Evolutionary conservation across 495 filamentous ascomycete genomes (phyloP).

Genomic region (Hyphodiscus hymeniophilus): DNA sequence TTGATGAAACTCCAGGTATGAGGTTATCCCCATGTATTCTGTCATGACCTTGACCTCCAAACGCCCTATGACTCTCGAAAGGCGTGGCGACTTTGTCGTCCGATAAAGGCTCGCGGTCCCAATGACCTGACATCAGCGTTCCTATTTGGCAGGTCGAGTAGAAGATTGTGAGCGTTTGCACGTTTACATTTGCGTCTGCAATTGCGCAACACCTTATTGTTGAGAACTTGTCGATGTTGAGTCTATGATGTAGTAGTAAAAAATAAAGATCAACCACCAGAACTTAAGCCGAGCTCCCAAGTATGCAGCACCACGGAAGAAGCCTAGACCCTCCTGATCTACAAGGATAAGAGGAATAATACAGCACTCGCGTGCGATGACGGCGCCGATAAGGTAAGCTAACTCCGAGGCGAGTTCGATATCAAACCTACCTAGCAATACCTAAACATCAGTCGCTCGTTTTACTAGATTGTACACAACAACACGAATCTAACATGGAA

Average conservation of each 20-base stretch:
- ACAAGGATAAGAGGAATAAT: not conserved
- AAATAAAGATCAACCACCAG: too few relatives aligned
- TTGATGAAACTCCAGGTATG: slow-evolving; percentile 14
- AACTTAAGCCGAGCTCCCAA: slow-evolving; percentile 2
- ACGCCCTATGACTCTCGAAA: slow-evolving; percentile 13
- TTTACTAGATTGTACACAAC: slow-evolving; percentile 4
- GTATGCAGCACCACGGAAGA: not conserved
- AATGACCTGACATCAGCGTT: slow-evolving; percentile 12
- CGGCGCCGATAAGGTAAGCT: slow-evolving; percentile 7
- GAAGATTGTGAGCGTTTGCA: not conserved
- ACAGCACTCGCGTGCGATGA: too few relatives aligned
- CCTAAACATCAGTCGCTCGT: not conserved
- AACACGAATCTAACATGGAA: slow-evolving; percentile 16
- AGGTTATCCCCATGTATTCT: slow-evolving; percentile 25
- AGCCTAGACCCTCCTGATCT: not conserved
- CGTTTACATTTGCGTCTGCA: not conserved
- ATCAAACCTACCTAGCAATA: too few relatives aligned
- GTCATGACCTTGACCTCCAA: slow-evolving; percentile 30
- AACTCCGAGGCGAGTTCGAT: not conserved
- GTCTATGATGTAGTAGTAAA: slow-evolving; percentile 21
- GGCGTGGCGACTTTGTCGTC: slow-evolving; percentile 20
- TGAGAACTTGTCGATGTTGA: not conserved
- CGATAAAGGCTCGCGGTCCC: slow-evolving; percentile 5
- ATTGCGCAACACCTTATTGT: too few relatives aligned
- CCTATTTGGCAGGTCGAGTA: not conserved